Evolutionary conservation across 805 yeast genomes (phyloP), one percentile per base, ranked within the genome.

Genomic region (Maudiozyma serrabonitensis): DNA sequence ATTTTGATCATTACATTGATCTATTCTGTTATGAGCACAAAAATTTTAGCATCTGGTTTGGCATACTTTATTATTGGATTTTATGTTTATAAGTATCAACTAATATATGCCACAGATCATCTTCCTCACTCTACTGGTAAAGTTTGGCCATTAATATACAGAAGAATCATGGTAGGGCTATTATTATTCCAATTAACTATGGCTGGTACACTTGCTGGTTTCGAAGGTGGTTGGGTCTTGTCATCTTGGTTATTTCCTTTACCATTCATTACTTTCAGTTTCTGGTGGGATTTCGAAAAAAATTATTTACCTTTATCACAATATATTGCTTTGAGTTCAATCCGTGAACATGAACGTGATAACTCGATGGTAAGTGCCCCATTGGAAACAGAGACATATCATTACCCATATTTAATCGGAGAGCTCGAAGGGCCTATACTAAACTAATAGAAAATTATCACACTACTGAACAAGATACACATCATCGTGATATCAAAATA

Each of bases 111-210:
- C 0, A 84, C 93, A 71, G 89, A 88, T 32, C 98, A 93, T 65
- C 90, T 95, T 9, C 96, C 95, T 38, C 98, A 93, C 68, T 89
- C 96, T 0, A 93, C 96, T 0, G 99, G 98, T 1, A 86, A 85
- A 62, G 95, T 91, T 1, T 91, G 97, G 98, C 95, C 96, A 0
- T 71, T 89, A 45, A 82, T 91, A 2, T 84, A 86, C 60, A 75
- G 95, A 57, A 75, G 99, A 56, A 80, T 90, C 1, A 79, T 86
- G 49, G 62, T 88, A 50, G 98, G 98, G 0, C 68, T 91, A 25
- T 67, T 86, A 34, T 72, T 91, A 15, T 89, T 91, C 65, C 99
- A 93, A 62, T 68, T 91, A 51, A 88, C 96, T 12, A 89, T 90
- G 87, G 88, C 91, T 0, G 98, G 98, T 2, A 81, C 95, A 0